phyloP scores from a whole-genome alignment of 768 basidiomycete genomes.

The Paxillus involutus region DNA sequence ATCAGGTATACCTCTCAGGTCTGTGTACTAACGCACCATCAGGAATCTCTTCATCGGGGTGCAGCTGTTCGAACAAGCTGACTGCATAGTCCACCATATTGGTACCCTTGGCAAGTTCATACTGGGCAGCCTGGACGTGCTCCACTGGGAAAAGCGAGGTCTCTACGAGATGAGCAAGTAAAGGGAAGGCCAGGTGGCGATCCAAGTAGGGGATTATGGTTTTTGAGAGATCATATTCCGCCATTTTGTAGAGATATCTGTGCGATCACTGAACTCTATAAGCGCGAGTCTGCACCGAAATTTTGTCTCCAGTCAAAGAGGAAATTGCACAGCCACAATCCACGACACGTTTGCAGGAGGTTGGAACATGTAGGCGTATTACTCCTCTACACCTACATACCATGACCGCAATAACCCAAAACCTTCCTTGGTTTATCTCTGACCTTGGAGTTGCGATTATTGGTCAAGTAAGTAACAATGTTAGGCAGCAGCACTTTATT shows the following conservation, averaged over 20 bases:
- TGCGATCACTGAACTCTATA: not conserved
- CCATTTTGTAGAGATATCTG: slow-evolving; percentile 47
- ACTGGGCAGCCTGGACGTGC: slow-evolving; percentile 87
- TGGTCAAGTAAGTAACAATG: slow-evolving; percentile 56
- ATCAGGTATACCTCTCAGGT: not conserved
- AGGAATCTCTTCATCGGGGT: slow-evolving; percentile 70
- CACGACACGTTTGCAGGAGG: slow-evolving; percentile 5
- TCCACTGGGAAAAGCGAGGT: slow-evolving; percentile 72
- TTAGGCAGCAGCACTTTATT: not conserved
- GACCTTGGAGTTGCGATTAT: slow-evolving; percentile 81
- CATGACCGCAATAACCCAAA: slow-evolving; percentile 79
- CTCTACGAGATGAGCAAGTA: slow-evolving; percentile 85
- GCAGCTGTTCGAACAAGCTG: slow-evolving; percentile 73
- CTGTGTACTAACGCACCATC: slow-evolving; percentile 47
- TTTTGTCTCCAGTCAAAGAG: slow-evolving; percentile 10
- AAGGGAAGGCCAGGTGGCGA: slow-evolving; percentile 90
- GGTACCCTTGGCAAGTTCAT: slow-evolving; percentile 95
- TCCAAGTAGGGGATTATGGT: slow-evolving; percentile 92
- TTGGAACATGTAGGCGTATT: not conserved
- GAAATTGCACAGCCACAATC: slow-evolving; percentile 25
- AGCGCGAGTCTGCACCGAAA: slow-evolving; percentile 5
- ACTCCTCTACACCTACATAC: slow-evolving; percentile 17
- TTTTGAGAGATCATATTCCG: slow-evolving; percentile 88
- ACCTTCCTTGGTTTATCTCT: slow-evolving; percentile 82
- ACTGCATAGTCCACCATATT: slow-evolving; percentile 98